Evolutionary conservation across 2,329 filamentous ascomycete genomes (phyloP), one percentile per base, ranked within the genome.

Genomic region (Botrytis aclada): DNA sequence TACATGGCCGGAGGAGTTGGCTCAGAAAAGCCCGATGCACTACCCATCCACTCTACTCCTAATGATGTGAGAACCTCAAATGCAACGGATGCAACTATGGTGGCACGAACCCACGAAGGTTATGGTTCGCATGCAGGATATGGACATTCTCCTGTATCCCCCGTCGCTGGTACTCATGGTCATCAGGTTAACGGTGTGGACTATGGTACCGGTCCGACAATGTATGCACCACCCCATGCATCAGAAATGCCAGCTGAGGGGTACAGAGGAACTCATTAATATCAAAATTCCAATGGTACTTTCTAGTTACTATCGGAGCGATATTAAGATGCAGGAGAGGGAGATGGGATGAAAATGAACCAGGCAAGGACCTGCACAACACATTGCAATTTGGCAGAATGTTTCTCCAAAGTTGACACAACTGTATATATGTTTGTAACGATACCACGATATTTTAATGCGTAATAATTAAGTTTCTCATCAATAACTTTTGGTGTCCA

Each of bases 1-100:
- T 77, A 77, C 9, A 76, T 71, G 41, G 77, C 72, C 1, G 80
- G 78, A 54, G 70, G 62, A 34, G 18, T 71, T 8, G 47, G 6
- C 5, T 74, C 74, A 34, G 75, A 77, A 62, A 76, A 78, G 37
- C 75, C 76, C 3, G 82, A 84, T 71, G 74, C 79, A 25, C 79
- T 84, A 9, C 83, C 83, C 4, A 75, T 74, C 4, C 83, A 84
- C 73, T 78, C 82, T 10, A 82, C 82, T 6, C 83, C 83, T 0
- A 74, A 74, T 1, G 83, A 84, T 58, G 77, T 83, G 29, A 65
- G 78, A 25, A 66, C 43, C 6, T 75, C 71, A 14, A 79, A 80
- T 64, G 75, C 73, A 14, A 80, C 79, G 1, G 79, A 80, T 60
- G 64, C 75, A 8, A 80, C 78, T 0, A 79, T 77, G 65, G 77